Percentiles rank a stretch among this genome's conserved stretches.
phyloP scores from a whole-genome alignment of 306 rosid species.

The Trichosanthes cucumerina region DNA sequence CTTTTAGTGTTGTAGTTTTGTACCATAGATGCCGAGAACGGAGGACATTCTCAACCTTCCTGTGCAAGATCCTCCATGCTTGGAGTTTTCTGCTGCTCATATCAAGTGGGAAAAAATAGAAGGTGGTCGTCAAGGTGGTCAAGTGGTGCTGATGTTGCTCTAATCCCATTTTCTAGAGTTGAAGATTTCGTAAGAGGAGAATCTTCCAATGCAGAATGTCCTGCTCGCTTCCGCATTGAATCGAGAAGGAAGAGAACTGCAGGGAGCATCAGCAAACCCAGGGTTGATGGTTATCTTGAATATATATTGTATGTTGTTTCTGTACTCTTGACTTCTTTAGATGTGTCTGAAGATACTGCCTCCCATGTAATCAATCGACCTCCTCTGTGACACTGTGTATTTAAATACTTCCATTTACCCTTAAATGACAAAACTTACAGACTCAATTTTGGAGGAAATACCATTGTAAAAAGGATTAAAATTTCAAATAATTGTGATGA shows the following conservation, averaged over 20 bases:
- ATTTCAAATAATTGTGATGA: neutral
- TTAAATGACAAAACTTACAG: neutral
- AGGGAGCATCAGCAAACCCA: constrained; percentile 59
- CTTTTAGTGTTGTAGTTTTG: neutral
- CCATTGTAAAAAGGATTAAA: neutral
- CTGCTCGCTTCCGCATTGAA: constrained; percentile 63
- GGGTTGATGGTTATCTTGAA: constrained; percentile 81
- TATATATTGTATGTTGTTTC: constrained; percentile 48
- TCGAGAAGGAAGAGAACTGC: constrained; percentile 57
- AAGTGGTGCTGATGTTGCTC: constrained; percentile 72
- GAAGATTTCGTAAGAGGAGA: constrained; percentile 76
- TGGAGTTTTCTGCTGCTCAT: constrained; percentile 54
- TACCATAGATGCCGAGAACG: constrained; percentile 60
- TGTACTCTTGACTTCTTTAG: neutral
- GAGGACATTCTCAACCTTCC: constrained; percentile 76
- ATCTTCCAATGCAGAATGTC: constrained; percentile 53
- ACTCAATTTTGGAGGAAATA: neutral
- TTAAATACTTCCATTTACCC: too few species aligned
- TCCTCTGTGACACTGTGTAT: neutral
- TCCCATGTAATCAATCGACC: neutral
- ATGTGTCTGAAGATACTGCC: neutral
- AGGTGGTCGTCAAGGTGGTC: constrained; percentile 78
- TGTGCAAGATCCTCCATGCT: constrained; percentile 51
- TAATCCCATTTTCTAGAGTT: constrained; percentile 62
- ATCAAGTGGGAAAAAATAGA: constrained; percentile 61